phyloP scores from a whole-genome alignment of 106 monocot species.

The Dendrobium nobile region DNA sequence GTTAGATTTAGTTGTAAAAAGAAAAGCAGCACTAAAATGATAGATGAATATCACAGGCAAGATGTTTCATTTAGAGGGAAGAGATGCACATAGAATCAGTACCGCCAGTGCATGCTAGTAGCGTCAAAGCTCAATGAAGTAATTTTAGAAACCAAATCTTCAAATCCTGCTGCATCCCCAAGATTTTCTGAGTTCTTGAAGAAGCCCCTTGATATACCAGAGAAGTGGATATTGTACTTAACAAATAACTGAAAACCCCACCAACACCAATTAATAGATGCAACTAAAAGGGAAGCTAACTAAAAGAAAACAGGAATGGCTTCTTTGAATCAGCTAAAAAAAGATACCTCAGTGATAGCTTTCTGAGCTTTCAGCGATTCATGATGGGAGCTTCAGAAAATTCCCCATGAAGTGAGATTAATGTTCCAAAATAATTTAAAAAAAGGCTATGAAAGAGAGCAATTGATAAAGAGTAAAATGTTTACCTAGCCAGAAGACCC shows the following conservation, averaged over 20 bases:
- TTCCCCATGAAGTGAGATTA: not conserved
- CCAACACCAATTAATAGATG: not conserved
- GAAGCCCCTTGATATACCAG: conserved; percentile 80
- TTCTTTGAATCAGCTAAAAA: not conserved
- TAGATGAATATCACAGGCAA: not conserved
- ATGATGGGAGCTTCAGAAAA: conserved; percentile 79
- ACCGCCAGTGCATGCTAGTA: conserved; percentile 84
- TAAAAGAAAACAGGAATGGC: not conserved
- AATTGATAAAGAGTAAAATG: not conserved
- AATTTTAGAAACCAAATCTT: conserved; percentile 63
- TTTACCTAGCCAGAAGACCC: conserved; percentile 88
- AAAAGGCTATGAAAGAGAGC: not conserved
- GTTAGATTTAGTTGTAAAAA: not conserved
- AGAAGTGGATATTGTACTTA: conserved; percentile 86
- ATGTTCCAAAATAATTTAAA: not conserved
- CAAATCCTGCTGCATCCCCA: conserved; percentile 34
- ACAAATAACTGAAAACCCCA: conserved; percentile 62
- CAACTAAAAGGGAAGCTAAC: not conserved
- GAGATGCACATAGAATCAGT: conserved; percentile 15
- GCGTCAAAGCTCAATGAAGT: conserved; percentile 73
- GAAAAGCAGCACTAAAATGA: not conserved
- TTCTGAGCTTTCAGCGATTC: conserved; percentile 95
- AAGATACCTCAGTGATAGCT: conserved; percentile 87
- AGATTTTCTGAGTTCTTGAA: conserved; percentile 41
- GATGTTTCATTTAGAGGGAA: not conserved